Evolutionary conservation across 768 basidiomycete genomes (phyloP).

Genomic region (Boletus sp.): DNA sequence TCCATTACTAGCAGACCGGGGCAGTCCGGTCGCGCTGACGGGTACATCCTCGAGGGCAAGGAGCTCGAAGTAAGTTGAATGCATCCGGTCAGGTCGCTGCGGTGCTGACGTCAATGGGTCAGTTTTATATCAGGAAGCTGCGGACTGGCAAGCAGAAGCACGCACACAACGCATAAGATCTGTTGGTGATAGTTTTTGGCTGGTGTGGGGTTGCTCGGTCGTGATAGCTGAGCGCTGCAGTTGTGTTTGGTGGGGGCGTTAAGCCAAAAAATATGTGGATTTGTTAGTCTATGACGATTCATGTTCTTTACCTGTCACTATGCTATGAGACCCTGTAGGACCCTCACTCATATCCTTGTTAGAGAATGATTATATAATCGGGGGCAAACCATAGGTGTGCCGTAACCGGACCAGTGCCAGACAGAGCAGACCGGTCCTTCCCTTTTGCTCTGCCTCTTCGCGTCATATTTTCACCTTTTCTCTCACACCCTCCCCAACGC

Average conservation of each 20-base stretch:
- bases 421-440: conserved; percentile 20
- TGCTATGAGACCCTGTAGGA: conserved; percentile 6
- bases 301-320: not conserved
- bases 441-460: conserved; percentile 29
- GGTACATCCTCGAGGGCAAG: conserved; percentile 97
- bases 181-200: not conserved
- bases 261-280: not conserved
- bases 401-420: conserved; percentile 33
- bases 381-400: conserved; percentile 12
- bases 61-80: conserved; percentile 79
- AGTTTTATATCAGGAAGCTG: conserved; percentile 96
- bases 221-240: not conserved
- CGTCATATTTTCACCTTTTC: conserved; percentile 26
- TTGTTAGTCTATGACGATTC: not conserved
- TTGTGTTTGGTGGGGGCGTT: not conserved
- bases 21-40: conserved; percentile 94
- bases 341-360: not conserved
- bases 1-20: conserved; percentile 92
- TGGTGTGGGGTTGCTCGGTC: not conserved
- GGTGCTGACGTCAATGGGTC: conserved; percentile 23
- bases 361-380: conserved; percentile 22
- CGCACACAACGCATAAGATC: conserved; percentile 47
- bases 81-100: not conserved
- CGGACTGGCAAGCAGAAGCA: conserved; percentile 95
- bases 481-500: conserved; percentile 12